Evolutionary conservation across 108 stramenopile genomes (phyloP).

Genomic region (Mediolabrus comicus): DNA sequence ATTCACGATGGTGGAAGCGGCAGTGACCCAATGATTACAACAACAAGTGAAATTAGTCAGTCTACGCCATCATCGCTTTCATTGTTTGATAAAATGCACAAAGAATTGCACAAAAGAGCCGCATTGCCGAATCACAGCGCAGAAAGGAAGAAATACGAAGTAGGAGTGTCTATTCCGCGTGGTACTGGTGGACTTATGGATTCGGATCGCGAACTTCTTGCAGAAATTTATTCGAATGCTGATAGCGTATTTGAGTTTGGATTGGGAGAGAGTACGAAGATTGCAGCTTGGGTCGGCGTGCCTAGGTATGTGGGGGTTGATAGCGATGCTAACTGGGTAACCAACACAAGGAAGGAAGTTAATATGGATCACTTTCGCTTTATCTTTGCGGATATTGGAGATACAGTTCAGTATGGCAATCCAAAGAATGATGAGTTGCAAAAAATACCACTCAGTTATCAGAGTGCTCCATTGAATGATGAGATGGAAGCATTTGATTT

Average conservation of each 20-base stretch:
- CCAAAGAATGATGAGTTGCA: slow-evolving; percentile 17
- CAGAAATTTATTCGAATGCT: slow-evolving; percentile 35
- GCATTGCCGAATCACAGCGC: background rate
- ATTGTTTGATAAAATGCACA: background rate
- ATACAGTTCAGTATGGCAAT: slow-evolving; percentile 29
- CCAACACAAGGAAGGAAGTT: slow-evolving; percentile 1
- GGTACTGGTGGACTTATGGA: slow-evolving; percentile 38
- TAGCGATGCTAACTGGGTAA: slow-evolving; percentile 51
- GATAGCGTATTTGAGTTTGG: slow-evolving; percentile 58
- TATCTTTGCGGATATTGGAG: slow-evolving; percentile 50
- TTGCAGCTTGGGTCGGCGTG: slow-evolving; percentile 48
- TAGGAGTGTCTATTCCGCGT: background rate
- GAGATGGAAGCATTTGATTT: slow-evolving; percentile 52
- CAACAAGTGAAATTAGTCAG: too few species aligned
- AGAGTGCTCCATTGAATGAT: slow-evolving; percentile 25
- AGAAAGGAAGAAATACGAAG: background rate
- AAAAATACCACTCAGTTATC: slow-evolving; percentile 37
- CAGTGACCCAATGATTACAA: too few species aligned
- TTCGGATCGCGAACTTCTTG: slow-evolving; percentile 37
- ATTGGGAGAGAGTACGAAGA: slow-evolving; percentile 51
- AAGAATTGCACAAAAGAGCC: background rate
- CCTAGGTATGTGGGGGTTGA: slow-evolving; percentile 52
- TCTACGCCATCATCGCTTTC: background rate
- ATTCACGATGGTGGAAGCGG: too few species aligned
- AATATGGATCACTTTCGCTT: slow-evolving; percentile 46